Conservation (phyloP, 257 asterid genomes). For the Solanum piurae region DNA sequence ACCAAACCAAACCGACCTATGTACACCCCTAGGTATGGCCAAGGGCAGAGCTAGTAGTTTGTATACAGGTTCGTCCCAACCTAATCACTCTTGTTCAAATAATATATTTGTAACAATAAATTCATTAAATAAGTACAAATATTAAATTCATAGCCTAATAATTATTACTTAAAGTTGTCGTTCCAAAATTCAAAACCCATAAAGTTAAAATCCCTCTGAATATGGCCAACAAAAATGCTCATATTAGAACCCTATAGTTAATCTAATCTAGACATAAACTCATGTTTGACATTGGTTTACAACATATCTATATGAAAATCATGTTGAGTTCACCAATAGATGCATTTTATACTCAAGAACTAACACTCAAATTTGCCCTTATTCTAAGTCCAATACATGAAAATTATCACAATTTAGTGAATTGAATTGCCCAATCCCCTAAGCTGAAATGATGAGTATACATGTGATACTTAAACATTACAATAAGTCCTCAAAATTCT, state of each 20-base stretch:
- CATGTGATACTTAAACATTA: not conserved
- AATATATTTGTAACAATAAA: no score
- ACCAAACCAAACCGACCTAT: no score
- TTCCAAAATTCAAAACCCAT: not conserved
- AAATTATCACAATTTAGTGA: not conserved
- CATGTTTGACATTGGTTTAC: not conserved
- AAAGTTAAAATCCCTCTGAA: no score
- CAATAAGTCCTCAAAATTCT: not conserved
- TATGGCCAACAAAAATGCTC: not conserved
- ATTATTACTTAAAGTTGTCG: no score
- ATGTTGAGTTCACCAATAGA: not conserved
- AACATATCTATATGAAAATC: not conserved
- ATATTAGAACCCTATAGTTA: no score
- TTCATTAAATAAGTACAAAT: no score
- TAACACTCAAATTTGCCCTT: not conserved
- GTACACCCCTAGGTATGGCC: no score
- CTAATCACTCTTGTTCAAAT: no score
- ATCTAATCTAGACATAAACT: not conserved
- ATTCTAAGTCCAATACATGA: not conserved
- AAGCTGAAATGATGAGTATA: not conserved
- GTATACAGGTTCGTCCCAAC: fast-evolving
- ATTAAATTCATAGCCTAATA: no score
- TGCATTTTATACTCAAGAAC: not conserved
- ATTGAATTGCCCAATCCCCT: not conserved
- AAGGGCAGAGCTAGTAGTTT: no score